These are phyloP conservation scores for Mallotus repandus DNA, from an alignment of 441 rosid species.

Conservation along the genomic window DNA sequence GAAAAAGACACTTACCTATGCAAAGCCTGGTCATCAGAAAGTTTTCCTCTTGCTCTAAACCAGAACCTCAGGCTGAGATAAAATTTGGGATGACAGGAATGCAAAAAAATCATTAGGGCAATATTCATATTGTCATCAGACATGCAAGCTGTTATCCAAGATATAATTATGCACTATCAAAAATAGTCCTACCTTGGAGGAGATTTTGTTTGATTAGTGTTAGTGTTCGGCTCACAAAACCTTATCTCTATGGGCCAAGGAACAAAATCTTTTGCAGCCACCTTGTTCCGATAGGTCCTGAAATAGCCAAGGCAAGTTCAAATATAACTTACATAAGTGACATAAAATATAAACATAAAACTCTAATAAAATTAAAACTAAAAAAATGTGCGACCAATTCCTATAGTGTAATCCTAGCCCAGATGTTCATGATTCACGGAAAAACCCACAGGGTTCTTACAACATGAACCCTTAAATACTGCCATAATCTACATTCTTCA, in stretches of 20 bases:
- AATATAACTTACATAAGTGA: neutral
- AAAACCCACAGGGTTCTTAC: neutral
- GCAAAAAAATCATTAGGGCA: neutral
- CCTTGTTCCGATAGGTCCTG: conserved; percentile 91
- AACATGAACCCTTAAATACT: neutral
- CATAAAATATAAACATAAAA: neutral
- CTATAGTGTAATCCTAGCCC: neutral
- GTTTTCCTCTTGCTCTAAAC: conserved; percentile 94
- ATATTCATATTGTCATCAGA: neutral
- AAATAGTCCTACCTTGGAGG: conserved; percentile 66
- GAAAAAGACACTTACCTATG: conserved; percentile 60
- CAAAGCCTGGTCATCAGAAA: conserved; percentile 94
- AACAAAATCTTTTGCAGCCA: conserved; percentile 55
- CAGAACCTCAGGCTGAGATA: conserved; percentile 75
- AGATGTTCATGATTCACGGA: neutral
- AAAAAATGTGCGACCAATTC: neutral
- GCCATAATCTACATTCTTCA: neutral
- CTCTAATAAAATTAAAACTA: neutral
- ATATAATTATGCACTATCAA: conserved; percentile 14
- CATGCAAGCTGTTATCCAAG: conserved; percentile 2
- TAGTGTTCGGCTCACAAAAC: conserved; percentile 75
- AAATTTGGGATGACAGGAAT: conserved; percentile 17
- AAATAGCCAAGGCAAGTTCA: conserved; percentile 25
- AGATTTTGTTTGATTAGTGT: conserved; percentile 75
- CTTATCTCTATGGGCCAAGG: conserved; percentile 99